phyloP scores from a whole-genome alignment of 2,329 filamentous ascomycete genomes.

The Alternaria infectoria region DNA sequence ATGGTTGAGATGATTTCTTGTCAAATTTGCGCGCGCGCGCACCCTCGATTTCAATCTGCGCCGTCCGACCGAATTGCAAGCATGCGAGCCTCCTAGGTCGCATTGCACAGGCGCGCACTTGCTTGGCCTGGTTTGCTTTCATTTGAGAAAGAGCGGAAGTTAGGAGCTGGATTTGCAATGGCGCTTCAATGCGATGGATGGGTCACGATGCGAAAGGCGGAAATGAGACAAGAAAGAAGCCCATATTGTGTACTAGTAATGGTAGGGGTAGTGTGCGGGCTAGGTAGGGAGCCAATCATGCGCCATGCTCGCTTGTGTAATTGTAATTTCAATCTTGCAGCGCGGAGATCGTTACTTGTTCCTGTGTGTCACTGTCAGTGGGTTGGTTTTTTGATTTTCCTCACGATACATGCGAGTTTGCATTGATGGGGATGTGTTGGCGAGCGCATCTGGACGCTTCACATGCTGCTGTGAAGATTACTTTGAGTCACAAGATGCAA shows the following conservation, averaged over 20 bases:
- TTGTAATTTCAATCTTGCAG: constrained; percentile 32
- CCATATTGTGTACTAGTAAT: constrained; percentile 3
- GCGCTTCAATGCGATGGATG: constrained; percentile 15
- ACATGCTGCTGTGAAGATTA: neutral
- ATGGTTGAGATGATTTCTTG: neutral
- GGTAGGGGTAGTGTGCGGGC: constrained; percentile 12
- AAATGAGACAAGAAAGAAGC: constrained; percentile 14
- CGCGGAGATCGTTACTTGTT: constrained; percentile 9
- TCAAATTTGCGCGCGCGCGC: neutral
- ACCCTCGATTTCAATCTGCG: neutral
- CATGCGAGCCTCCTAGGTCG: neutral
- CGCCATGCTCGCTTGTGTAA: constrained; percentile 20
- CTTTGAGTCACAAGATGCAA: neutral
- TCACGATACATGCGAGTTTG: neutral
- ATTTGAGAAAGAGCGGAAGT: constrained; percentile 2
- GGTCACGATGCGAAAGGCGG: constrained; percentile 1
- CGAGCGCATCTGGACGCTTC: neutral
- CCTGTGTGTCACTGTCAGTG: constrained; percentile 15
- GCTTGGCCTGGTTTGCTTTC: constrained; percentile 1
- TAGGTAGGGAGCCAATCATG: constrained; percentile 27
- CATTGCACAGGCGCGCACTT: neutral
- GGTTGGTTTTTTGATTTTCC: neutral
- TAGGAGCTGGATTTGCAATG: constrained; percentile 5
- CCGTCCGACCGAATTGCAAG: neutral
- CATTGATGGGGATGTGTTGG: neutral